phyloP scores from a whole-genome alignment of 805 yeast species.

The Starmerella floricola region DNA sequence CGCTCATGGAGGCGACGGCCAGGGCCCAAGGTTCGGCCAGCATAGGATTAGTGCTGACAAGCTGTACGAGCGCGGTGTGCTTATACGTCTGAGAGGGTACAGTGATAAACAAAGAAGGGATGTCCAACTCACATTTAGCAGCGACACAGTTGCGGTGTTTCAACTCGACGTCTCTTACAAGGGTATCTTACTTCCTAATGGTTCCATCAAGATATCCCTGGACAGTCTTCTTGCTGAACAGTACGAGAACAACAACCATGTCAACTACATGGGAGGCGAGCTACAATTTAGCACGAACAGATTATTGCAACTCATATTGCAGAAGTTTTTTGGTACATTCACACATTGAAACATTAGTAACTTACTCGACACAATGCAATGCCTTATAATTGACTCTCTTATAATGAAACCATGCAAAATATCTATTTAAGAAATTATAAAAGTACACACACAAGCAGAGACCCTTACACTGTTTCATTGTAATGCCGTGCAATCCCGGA shows the following conservation, averaged over 20 bases:
- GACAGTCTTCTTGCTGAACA: constrained; percentile 64
- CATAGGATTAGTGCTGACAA: constrained; percentile 65
- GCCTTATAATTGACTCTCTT: neutral
- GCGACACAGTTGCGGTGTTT: constrained; percentile 62
- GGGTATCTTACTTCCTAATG: constrained; percentile 42
- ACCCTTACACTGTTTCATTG: constrained; percentile 35
- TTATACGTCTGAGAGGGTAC: constrained; percentile 47
- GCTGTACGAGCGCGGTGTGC: constrained; percentile 58
- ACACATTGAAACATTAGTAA: no score
- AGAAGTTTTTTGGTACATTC: constrained; percentile 51
- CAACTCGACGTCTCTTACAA: constrained; percentile 66
- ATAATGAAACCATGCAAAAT: neutral
- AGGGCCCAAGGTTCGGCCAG: constrained; percentile 55
- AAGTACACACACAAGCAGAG: neutral
- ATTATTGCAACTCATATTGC: constrained; percentile 56
- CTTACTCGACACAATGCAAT: no score
- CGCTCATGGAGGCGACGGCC: neutral
- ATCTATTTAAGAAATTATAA: neutral
- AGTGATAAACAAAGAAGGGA: constrained; percentile 43
- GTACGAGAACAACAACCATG: constrained; percentile 46
- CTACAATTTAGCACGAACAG: constrained; percentile 58
- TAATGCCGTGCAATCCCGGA: constrained; percentile 88
- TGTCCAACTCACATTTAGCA: constrained; percentile 60
- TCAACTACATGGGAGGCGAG: constrained; percentile 54
- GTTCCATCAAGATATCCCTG: constrained; percentile 43